These are phyloP conservation scores for Oxyria digyna DNA, from an alignment of 148 eudicot species.

Conservation along the genomic window DNA sequence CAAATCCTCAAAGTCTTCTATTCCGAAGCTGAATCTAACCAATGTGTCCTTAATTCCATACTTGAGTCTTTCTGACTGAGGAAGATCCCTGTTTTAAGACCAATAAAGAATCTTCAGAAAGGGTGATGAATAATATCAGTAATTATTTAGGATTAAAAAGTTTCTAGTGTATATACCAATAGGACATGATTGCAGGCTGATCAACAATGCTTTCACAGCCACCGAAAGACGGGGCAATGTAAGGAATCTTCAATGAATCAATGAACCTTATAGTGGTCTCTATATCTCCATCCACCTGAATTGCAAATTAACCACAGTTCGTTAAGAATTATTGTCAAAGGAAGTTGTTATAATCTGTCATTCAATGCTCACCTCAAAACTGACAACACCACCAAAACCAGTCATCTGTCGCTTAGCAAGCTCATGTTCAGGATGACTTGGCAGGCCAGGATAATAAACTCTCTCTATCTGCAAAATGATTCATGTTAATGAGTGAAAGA, in stretches of 20 bases:
- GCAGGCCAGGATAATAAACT: slow-evolving; percentile 87
- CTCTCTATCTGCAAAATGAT: slow-evolving; percentile 47
- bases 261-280: slow-evolving; percentile 45
- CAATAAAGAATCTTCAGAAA: not conserved
- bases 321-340: not conserved
- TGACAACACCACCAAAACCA: slow-evolving; percentile 95
- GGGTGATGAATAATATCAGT: not conserved
- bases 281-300: slow-evolving; percentile 79
- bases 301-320: not conserved
- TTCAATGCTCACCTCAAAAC: slow-evolving; percentile 70
- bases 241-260: slow-evolving; percentile 73
- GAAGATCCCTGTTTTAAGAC: not conserved
- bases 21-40: slow-evolving; percentile 65
- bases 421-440: slow-evolving; percentile 86
- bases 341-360: not conserved
- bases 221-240: slow-evolving; percentile 95
- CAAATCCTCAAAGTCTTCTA: slow-evolving; percentile 55
- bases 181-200: slow-evolving; percentile 97
- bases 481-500: not conserved
- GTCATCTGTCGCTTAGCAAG: slow-evolving; percentile 81
- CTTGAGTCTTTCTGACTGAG: slow-evolving; percentile 37
- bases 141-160: not conserved
- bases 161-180: slow-evolving; percentile 39
- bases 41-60: slow-evolving; percentile 55
- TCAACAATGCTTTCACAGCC: slow-evolving; percentile 95